A percentile compares a stretch with the other conserved stretches of the same genome.
These are phyloP conservation scores for Stentor coeruleus DNA, from an alignment of 73 alveolate genomes.

Conservation along the genomic window DNA sequence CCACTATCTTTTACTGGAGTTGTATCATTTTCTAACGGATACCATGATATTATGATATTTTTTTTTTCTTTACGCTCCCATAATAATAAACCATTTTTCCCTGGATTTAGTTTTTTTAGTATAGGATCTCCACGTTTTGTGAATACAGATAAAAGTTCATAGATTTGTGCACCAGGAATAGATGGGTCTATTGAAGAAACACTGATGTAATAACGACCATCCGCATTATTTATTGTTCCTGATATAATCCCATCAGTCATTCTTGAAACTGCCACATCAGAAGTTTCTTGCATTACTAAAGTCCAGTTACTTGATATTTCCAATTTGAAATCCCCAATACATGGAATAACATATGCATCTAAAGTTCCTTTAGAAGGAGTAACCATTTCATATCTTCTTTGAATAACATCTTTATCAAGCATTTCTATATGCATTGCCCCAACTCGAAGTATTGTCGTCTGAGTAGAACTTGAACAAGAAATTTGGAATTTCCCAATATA, in stretches of 20 bases:
- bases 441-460: not conserved
- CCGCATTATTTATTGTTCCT: conserved; percentile 4
- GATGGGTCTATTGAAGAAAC: not conserved
- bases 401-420: not conserved
- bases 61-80: not conserved
- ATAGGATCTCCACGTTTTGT: not conserved
- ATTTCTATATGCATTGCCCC: conserved; percentile 2
- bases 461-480: not conserved
- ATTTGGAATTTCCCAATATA: not conserved
- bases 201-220: not conserved
- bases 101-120: not conserved
- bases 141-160: not conserved
- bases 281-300: not conserved
- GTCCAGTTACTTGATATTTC: conserved; percentile 12
- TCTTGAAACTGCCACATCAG: conserved; percentile 6
- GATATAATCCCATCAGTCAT: not conserved
- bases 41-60: not conserved
- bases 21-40: not conserved
- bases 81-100: not conserved
- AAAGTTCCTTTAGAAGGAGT: not conserved
- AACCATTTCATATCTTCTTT: not conserved
- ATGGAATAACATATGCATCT: not conserved
- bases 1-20: not conserved
- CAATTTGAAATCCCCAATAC: not conserved
- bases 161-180: not conserved